Evolutionary conservation across 441 rosid genomes (phyloP), one percentile per base, ranked within the genome.

Genomic region (Croton laevigatus): DNA sequence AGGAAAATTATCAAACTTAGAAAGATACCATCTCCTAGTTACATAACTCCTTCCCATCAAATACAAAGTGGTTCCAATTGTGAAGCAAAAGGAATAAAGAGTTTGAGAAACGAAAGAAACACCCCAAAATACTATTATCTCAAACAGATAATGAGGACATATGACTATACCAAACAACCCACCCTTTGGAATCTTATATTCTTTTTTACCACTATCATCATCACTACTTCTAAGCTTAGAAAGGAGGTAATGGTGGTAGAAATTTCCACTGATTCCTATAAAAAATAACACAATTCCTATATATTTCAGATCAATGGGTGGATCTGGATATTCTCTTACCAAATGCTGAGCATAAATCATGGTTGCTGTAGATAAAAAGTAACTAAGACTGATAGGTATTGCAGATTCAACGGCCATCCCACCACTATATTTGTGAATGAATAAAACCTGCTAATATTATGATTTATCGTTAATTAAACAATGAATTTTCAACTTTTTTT

Each of bases 141-240:
- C 96, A 65, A 91, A 91, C 5, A 91, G 71, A 58, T 93, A 91
- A 65, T 89, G 96, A 57, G 97, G 94, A 70, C 97, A 93, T 53
- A 85, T 71, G 54, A 87, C 82, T 3, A 81, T 23, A 16, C 65
- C 82, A 70, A 91, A 93, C 0, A 93, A 68, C 40, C 96, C 94
- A 34, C 91, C 94, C 66, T 38, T 70, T 0, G 96, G 96, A 64
- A 93, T 75, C 76, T 79, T 93, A 78, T 91, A 91, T 45, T 83
- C 84, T 63, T 81, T 80, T n/a, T n/a, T n/a, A n/a, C n/a, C n/a
- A n/a, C n/a, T n/a, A 14, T 63, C 76, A n/a, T 64, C 81, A 11
- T 3, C 8, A 4, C 72, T 71, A 69, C 57, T 71, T 77, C 96
- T 86, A 3, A 88, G 73, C 57, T 75, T 80, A 70, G 96, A 88